Conservation (phyloP, 2,329 filamentous ascomycete genomes). For the Nigrograna mackinnonii region DNA sequence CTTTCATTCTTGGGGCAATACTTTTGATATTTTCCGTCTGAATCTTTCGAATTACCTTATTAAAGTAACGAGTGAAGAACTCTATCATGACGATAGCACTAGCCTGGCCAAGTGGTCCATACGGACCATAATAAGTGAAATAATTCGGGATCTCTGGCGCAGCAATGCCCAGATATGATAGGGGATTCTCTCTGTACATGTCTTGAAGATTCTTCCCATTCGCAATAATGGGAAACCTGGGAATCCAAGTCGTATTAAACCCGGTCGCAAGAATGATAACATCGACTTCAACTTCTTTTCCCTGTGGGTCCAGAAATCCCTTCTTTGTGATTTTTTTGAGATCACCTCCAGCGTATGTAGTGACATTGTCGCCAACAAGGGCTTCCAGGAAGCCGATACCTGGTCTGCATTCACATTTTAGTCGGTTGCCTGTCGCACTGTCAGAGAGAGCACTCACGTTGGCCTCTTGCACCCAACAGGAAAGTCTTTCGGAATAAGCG, state of each 20-base stretch:
- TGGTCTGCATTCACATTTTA: no score
- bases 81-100: background rate
- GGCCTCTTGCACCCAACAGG: conserved; percentile 9
- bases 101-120: background rate
- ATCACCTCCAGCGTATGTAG: conserved; percentile 28
- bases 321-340: background rate
- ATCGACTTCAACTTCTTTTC: conserved; percentile 22
- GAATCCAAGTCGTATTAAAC: conserved; percentile 28
- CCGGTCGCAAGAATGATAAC: conserved; percentile 41
- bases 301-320: conserved; percentile 10
- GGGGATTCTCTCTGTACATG: background rate
- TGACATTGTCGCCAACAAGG: conserved; percentile 17
- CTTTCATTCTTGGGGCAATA: background rate
- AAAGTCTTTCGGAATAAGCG: conserved; percentile 21
- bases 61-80: background rate
- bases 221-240: background rate
- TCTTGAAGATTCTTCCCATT: conserved; percentile 1
- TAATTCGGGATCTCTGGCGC: background rate
- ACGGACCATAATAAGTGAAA: background rate
- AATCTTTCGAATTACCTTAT: background rate
- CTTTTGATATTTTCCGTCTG: background rate
- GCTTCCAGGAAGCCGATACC: conserved; percentile 26
- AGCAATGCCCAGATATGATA: background rate
- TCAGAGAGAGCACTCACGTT: no score
- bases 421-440: no score